Percentiles rank a stretch among this genome's conserved stretches.
phyloP scores from a whole-genome alignment of 805 yeast species.

The Yarrowia hollandica region DNA sequence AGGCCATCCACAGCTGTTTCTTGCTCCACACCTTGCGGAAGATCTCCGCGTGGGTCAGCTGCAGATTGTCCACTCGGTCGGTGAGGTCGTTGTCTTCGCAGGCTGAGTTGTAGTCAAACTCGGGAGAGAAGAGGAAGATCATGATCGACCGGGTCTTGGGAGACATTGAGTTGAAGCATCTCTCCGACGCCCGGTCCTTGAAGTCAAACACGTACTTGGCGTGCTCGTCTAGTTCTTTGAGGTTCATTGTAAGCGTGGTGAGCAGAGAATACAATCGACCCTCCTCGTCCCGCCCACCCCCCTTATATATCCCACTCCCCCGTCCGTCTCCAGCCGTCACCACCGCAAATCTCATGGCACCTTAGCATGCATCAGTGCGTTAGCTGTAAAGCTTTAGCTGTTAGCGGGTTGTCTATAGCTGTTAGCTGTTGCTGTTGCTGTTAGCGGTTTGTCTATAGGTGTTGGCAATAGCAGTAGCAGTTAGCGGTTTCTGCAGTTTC shows the following conservation, averaged over 20 bases:
- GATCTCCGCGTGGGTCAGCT: constrained; percentile 12
- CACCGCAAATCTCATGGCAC: too few relatives aligned
- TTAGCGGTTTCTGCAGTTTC: too few relatives aligned
- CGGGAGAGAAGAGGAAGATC: constrained; percentile 14
- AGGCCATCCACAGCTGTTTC: background rate
- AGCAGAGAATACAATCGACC: too few relatives aligned
- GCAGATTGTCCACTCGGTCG: background rate
- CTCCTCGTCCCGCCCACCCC: too few relatives aligned
- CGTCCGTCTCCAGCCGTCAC: too few relatives aligned
- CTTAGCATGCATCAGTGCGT: too few relatives aligned
- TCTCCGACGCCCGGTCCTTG: constrained; percentile 18
- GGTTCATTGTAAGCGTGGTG: background rate
- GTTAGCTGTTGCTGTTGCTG: too few relatives aligned
- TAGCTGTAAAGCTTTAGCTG: too few relatives aligned
- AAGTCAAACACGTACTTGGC: constrained; percentile 21
- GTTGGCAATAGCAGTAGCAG: too few relatives aligned
- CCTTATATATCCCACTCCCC: too few relatives aligned
- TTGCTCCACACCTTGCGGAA: constrained; percentile 3
- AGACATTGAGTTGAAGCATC: constrained; percentile 1
- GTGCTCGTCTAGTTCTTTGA: constrained; percentile 1
- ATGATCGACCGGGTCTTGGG: constrained; percentile 5
- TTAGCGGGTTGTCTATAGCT: too few relatives aligned
- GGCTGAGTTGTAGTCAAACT: background rate
- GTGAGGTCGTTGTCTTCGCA: background rate
- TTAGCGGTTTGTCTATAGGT: too few relatives aligned